Base-by-base conservation (phyloP, 768 basidiomycete species). In the Rhizopogon vinicolor region DNA sequence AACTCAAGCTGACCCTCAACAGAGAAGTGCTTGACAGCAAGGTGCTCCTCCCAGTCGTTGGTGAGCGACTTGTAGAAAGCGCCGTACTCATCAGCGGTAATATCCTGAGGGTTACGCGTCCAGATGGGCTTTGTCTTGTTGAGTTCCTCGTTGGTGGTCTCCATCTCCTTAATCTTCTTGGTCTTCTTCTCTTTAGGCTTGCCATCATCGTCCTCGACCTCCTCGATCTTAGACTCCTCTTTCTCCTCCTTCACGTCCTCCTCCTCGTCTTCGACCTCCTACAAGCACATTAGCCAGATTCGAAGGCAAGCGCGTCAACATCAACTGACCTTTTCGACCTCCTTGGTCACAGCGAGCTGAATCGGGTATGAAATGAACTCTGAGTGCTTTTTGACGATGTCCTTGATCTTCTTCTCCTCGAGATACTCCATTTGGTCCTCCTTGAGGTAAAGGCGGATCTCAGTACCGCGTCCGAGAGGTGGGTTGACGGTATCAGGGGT, bases 71-170 rank as follows among this genome's bases (percentile, higher is more conserved):
- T 99, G 86, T 99, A 99, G 86, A 99, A 99, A 35, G 93, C 75
- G 52, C 69, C 86, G 71, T 99, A 99, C 74, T 98, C 97, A 66
- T 99, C 97, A 19, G 80, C 60, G 33, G 86, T 90, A 74, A 99
- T 97, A 33, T 98, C 96, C 58, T 80, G 79, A 59, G 97, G 97
- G 75, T 98, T 98, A 69, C 97, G 91, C 58, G 96, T 99, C 96
- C 96, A 99, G 74, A 99, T 90, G 58, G 96, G 97, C 79, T 99
- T 99, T 60, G 94, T 98, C 86, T 98, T 98, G 89, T 98, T 98
- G 65, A 99, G 88, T 78, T 98, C 97, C 80, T 98, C 94, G 72
- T 95, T 92, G 65, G 89, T 84, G 57, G 83, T 83, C 64, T 86
- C 85, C 67, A 76, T 80, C 76, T 93, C 91, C 83, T 93, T 95